Base-by-base conservation (phyloP, 2,329 filamentous ascomycete species). In the Teratosphaeriaceae sp. region DNA sequence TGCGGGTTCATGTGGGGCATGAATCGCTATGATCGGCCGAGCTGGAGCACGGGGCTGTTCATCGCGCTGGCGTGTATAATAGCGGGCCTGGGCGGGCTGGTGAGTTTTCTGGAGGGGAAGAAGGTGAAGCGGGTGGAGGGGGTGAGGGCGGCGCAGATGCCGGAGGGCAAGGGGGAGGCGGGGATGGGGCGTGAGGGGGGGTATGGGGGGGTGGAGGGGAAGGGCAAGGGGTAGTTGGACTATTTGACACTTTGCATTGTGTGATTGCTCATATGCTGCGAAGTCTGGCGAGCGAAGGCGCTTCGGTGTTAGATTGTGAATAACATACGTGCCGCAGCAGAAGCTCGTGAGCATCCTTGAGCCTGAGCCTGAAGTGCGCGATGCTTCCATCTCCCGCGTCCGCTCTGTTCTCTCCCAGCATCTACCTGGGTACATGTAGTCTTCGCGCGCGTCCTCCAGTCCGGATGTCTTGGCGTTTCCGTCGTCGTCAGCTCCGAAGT, bases 21-120 rank as follows among this genome's bases (percentile, higher is more conserved):
- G 48, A 55, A 56, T 20, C 52, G 60, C 21, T 82, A 80, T 56
- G 67, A 83, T 18, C 72, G 88, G n/a, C 86, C 88, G 0, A 76
- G 77, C 18, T 94, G 86, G 86, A 76, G 80, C 9, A 89, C 85
- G 0, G 88, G 86, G 1, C 65, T 88, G 0, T 87, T 92, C 57
- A 83, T 94, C 15, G 84, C 77, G 2, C 59, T 90, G 5, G 87
- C 80, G 2, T 88, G 81, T 56, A 71, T 81, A 16, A 79, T 84
- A 3, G 83, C 82, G 6, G 83, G 74, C 12, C 59, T 77, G 18
- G 86, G 79, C 13, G 87, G 87, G 2, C 65, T 83, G 24, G 74
- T 86, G 59, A 80, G 81, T 64, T 86, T 82, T 48, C 53, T 78
- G 18, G 85, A 92, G 60, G 84, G 84, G 19, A 59, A 80, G 59